Conservation (phyloP, 495 filamentous ascomycete genomes). For the Penicillium roqueforti region DNA sequence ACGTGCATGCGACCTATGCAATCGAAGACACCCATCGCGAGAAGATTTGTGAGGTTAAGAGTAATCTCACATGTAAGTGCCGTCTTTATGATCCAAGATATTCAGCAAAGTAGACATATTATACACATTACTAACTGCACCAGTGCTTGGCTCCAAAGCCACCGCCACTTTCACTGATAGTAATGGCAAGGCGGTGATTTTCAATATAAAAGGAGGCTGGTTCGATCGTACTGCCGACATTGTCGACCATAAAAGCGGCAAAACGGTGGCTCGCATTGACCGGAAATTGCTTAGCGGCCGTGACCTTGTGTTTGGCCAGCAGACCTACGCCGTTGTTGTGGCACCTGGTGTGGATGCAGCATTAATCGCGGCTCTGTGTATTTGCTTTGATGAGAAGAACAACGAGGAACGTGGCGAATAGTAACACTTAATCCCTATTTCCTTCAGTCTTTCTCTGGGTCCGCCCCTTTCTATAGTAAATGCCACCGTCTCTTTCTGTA, state of each 20-base stretch:
- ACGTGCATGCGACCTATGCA: constrained; percentile 47
- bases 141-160: constrained; percentile 31
- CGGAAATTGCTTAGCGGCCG: constrained; percentile 51
- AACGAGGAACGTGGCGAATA: constrained; percentile 32
- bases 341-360: constrained; percentile 58
- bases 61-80: constrained; percentile 44
- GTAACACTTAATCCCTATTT: not conserved
- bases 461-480: too few species aligned
- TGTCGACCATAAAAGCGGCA: constrained; percentile 35
- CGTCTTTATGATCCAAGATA: not conserved
- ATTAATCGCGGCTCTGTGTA: constrained; percentile 56
- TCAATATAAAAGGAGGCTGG: constrained; percentile 30
- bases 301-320: constrained; percentile 51
- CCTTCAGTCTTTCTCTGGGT: too few species aligned
- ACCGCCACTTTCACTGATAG: constrained; percentile 26
- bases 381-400: constrained; percentile 60
- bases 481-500: too few species aligned
- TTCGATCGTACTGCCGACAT: constrained; percentile 27
- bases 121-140: constrained; percentile 5
- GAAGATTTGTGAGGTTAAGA: constrained; percentile 50
- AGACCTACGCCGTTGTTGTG: constrained; percentile 57
- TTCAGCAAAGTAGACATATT: not conserved
- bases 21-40: constrained; percentile 35
- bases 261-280: constrained; percentile 50
- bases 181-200: constrained; percentile 11